Evolutionary conservation across 2,329 filamentous ascomycete species (phyloP).

Genomic region (Byssoonygena ceratinophila): DNA sequence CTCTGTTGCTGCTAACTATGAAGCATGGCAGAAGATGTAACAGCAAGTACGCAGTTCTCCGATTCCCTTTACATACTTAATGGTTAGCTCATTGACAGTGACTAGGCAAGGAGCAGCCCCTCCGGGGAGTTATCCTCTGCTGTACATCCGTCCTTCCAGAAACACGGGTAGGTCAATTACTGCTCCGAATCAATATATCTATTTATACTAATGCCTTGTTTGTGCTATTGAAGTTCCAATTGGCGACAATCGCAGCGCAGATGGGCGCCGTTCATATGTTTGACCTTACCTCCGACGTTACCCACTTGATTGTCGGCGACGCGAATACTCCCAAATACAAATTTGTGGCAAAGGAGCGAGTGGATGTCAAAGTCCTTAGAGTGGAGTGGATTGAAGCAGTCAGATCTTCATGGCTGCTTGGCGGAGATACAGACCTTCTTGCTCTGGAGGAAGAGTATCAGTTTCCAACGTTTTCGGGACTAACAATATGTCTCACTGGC

Average conservation of each 20-base stretch:
- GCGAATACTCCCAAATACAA: constrained; percentile 88
- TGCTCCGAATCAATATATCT: not conserved
- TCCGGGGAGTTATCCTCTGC: constrained; percentile 67
- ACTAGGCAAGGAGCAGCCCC: constrained; percentile 53
- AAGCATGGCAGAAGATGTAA: constrained; percentile 32
- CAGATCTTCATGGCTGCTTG: constrained; percentile 67
- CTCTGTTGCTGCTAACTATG: constrained; percentile 24
- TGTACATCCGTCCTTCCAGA: constrained; percentile 77
- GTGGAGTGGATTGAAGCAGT: constrained; percentile 78
- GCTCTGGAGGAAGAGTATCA: constrained; percentile 53
- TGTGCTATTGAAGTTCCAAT: constrained; percentile 27
- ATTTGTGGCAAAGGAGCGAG: constrained; percentile 81
- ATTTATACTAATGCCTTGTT: not conserved
- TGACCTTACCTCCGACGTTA: constrained; percentile 91
- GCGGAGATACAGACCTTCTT: constrained; percentile 61
- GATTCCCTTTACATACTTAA: not conserved
- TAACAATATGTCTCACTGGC: constrained; percentile 59
- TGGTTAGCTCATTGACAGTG: constrained; percentile 19
- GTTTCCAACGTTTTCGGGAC: constrained; percentile 38
- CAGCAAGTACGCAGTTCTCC: constrained; percentile 25
- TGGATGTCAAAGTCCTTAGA: constrained; percentile 73
- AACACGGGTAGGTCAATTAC: constrained; percentile 49
- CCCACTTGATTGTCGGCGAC: constrained; percentile 83
- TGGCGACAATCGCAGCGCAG: constrained; percentile 48
- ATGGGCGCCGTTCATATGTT: constrained; percentile 82